Conservation (phyloP, 2,329 filamentous ascomycete species). For the Fusarium sp. region DNA sequence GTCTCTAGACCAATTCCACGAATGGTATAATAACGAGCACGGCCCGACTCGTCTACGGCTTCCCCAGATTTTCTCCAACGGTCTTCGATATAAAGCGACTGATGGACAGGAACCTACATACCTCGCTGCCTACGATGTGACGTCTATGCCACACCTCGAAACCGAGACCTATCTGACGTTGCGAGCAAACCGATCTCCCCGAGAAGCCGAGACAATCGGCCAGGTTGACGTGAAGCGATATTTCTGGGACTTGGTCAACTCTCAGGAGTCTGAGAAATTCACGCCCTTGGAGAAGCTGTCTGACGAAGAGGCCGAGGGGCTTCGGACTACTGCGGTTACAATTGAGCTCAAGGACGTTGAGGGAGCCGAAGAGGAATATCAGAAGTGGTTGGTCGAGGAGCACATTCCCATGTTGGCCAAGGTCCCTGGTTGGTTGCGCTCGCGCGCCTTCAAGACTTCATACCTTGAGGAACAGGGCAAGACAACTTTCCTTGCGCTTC, state of each 20-base stretch:
- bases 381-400: slow-evolving; percentile 81
- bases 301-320: slow-evolving; percentile 69
- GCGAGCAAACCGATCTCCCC: slow-evolving; percentile 67
- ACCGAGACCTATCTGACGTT: slow-evolving; percentile 77
- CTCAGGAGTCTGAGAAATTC: slow-evolving; percentile 69
- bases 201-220: slow-evolving; percentile 67
- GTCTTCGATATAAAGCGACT: slow-evolving; percentile 80
- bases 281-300: slow-evolving; percentile 70
- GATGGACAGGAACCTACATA: slow-evolving; percentile 75
- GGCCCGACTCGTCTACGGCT: slow-evolving; percentile 84
- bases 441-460: slow-evolving; percentile 77
- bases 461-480: slow-evolving; percentile 68
- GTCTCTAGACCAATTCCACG: slow-evolving; percentile 79
- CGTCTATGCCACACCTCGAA: slow-evolving; percentile 77
- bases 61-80: slow-evolving; percentile 79
- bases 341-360: slow-evolving; percentile 67
- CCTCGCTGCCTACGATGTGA: slow-evolving; percentile 86
- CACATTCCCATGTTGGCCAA: slow-evolving; percentile 79
- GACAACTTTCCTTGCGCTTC: slow-evolving; percentile 72
- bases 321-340: slow-evolving; percentile 73
- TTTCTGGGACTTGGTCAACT: slow-evolving; percentile 76
- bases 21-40: slow-evolving; percentile 96
- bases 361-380: slow-evolving; percentile 65
- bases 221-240: slow-evolving; percentile 75
- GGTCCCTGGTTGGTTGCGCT: slow-evolving; percentile 83